Percentiles rank a stretch among this genome's conserved stretches.
These are phyloP conservation scores for Edaphochlamys debaryana DNA, from an alignment of 139 green algal species.

Conservation along the genomic window DNA sequence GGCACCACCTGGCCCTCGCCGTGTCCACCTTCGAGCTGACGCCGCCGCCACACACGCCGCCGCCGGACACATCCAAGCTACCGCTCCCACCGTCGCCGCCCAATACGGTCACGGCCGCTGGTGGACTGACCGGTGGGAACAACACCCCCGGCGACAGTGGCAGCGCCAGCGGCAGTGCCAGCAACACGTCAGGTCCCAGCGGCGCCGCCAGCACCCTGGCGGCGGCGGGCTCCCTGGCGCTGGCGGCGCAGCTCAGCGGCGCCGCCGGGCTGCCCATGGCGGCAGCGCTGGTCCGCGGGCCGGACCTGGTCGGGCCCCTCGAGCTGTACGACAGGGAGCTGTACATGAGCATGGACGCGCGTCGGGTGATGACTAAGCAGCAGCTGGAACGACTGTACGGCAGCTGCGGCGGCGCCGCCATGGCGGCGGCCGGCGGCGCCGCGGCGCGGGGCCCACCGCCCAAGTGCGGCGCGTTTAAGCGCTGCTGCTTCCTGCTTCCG, in stretches of 20 bases:
- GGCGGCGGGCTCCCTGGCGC: neutral
- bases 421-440: neutral
- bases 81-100: no score
- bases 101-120: no score
- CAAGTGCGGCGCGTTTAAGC: neutral
- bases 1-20: neutral
- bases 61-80: neutral
- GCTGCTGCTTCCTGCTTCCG: neutral
- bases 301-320: neutral
- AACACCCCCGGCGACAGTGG: neutral
- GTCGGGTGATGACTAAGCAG: neutral
- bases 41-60: neutral
- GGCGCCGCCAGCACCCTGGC: neutral
- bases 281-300: neutral
- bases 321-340: conserved; percentile 1
- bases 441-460: neutral
- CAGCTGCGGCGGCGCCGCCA: neutral
- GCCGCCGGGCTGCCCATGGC: neutral
- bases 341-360: conserved; percentile 5
- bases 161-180: neutral
- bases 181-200: neutral
- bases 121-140: no score
- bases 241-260: neutral
- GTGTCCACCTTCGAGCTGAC: neutral
- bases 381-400: neutral